A percentile compares a stretch with the other conserved stretches of the same genome.
These are phyloP conservation scores for Tricholoma furcatifolium DNA, from an alignment of 768 basidiomycete species.

Conservation along the genomic window DNA sequence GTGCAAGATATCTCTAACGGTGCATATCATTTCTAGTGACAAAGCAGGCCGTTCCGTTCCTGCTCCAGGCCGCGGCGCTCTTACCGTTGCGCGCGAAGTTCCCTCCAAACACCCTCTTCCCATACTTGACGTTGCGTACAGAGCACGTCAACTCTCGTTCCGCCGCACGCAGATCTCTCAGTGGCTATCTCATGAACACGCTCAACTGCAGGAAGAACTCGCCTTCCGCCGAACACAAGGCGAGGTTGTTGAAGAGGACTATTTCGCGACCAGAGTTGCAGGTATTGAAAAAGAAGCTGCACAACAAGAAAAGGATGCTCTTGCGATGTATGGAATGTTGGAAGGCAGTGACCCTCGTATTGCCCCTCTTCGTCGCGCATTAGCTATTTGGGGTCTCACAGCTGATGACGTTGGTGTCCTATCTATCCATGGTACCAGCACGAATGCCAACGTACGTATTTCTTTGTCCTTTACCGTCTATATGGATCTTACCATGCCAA, in stretches of 20 bases:
- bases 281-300: slow-evolving; percentile 89
- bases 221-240: slow-evolving; percentile 55
- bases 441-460: slow-evolving; percentile 66
- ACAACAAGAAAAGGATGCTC: slow-evolving; percentile 89
- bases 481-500: slow-evolving; percentile 7
- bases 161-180: slow-evolving; percentile 92
- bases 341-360: slow-evolving; percentile 83
- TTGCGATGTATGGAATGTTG: slow-evolving; percentile 95
- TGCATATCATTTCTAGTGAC: slow-evolving; percentile 54
- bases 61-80: slow-evolving; percentile 92
- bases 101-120: slow-evolving; percentile 75
- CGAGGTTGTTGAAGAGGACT: slow-evolving; percentile 57
- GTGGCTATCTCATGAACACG: slow-evolving; percentile 90
- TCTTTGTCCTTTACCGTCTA: not conserved
- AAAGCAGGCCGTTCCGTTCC: slow-evolving; percentile 98
- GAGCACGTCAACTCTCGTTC: slow-evolving; percentile 92
- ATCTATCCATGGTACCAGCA: slow-evolving; percentile 89
- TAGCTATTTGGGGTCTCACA: slow-evolving; percentile 95
- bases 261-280: slow-evolving; percentile 72
- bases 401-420: slow-evolving; percentile 91
- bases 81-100: slow-evolving; percentile 85
- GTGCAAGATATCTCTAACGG: not conserved
- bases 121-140: slow-evolving; percentile 83
- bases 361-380: slow-evolving; percentile 89
- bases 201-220: slow-evolving; percentile 79